Evolutionary conservation across 2,329 filamentous ascomycete species (phyloP).

Genomic region (Fusarium annulatum): DNA sequence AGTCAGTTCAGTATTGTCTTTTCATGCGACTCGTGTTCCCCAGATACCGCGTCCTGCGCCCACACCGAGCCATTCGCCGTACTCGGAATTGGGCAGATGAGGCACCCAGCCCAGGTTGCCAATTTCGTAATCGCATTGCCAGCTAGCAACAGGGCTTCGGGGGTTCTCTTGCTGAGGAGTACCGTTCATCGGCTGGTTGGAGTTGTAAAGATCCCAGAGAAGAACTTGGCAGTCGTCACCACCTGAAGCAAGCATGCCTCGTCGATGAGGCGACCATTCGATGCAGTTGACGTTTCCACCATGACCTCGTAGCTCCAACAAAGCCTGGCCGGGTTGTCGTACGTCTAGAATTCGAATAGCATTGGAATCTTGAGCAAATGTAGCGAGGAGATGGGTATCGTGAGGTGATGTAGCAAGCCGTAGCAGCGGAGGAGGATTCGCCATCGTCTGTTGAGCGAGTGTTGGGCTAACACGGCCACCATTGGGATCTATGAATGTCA

Average conservation of each 20-base stretch:
- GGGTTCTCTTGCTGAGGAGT: conserved; percentile 64
- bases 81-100: conserved; percentile 73
- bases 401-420: conserved; percentile 91
- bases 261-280: conserved; percentile 90
- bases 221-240: conserved; percentile 92
- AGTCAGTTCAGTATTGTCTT: conserved; percentile 25
- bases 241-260: conserved; percentile 90
- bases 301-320: conserved; percentile 93
- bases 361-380: conserved; percentile 93
- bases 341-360: conserved; percentile 96
- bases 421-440: conserved; percentile 79
- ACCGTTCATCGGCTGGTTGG: conserved; percentile 61
- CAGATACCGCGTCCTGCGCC: conserved; percentile 84
- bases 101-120: conserved; percentile 89
- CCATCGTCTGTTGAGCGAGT: conserved; percentile 80
- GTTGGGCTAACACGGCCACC: conserved; percentile 77
- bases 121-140: conserved; percentile 89
- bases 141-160: conserved; percentile 77
- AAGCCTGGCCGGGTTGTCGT: conserved; percentile 92
- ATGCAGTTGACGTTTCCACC: conserved; percentile 88
- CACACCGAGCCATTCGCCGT: conserved; percentile 86
- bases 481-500: conserved; percentile 58
- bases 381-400: conserved; percentile 95
- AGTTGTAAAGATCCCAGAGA: conserved; percentile 90
- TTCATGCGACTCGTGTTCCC: conserved; percentile 68